Base-by-base conservation (phyloP, 2,329 filamentous ascomycete species). In the Colletotrichum tanaceti region DNA sequence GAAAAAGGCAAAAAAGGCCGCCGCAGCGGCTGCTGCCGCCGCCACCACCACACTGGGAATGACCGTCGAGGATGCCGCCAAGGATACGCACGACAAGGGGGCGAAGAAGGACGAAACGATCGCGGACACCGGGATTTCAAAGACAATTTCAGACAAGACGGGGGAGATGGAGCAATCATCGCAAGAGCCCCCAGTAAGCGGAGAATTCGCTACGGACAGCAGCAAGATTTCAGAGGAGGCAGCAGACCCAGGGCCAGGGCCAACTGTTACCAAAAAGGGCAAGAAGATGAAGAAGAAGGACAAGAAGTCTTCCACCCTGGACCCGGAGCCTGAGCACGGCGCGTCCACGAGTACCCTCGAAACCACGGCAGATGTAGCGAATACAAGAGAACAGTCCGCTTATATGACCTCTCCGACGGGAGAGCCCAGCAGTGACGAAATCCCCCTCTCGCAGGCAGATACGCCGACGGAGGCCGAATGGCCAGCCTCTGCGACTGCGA, bases 221-320 rank as follows among this genome's bases (percentile, higher is more conserved):
- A 70, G 46, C 52, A 70, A 71, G 41, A 39, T 59, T 52, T 58
- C 64, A 52, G 70, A 63, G 53, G 64, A 67, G 54, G 63, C 53
- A 54, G 63, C 53, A 54, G 61, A 72, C 52, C 22, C 61, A 53
- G 65, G 70, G 28, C 60, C 76, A 78, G 41, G 70, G 28, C 60
- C 76, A 78, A 43, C 74, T 77, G 44, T 73, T 77, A 65, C 70
- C 78, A 73, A 63, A 72, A 73, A 76, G 75, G 75, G 77, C 55
- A 78, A 78, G 60, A 79, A 79, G 69, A 77, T 79, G 47, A 84
- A 82, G 47, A 84, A 82, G 72, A 84, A 83, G 73, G 75, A 58
- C 63, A 70, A 68, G 46, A 70, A 70, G 54, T 62, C 67, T 47
- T 70, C 67, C 46, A 47, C 67, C 67, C 60, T 58, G 63, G 67